A percentile compares a stretch with the other conserved stretches of the same genome.
phyloP scores from a whole-genome alignment of 345 rosid species.

The Nasturtium officinale region DNA sequence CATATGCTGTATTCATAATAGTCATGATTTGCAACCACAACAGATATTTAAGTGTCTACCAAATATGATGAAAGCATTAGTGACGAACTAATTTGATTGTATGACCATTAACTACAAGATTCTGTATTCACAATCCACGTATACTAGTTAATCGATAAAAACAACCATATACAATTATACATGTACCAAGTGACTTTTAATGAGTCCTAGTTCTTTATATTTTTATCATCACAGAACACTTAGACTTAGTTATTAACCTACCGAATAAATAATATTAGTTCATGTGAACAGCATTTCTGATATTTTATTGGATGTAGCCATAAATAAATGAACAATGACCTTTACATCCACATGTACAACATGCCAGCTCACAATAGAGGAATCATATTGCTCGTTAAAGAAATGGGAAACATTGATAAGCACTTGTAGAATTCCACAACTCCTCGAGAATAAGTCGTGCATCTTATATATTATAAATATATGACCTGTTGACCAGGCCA shows the following conservation, averaged over 20 bases:
- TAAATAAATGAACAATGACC: neutral
- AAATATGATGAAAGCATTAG: neutral
- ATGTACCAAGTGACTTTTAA: constrained; percentile 11
- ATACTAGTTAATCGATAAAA: neutral
- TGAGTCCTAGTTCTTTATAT: neutral
- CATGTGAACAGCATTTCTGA: constrained; percentile 20
- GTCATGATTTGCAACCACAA: neutral
- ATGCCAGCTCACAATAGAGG: constrained; percentile 15
- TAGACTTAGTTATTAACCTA: neutral
- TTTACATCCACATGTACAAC: constrained; percentile 16
- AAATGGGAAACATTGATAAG: constrained; percentile 28
- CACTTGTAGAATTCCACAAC: constrained; percentile 19
- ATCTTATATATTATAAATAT: constrained; percentile 14
- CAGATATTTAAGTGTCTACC: neutral
- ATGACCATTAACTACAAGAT: neutral
- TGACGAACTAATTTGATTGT: neutral
- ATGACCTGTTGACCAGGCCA: neutral
- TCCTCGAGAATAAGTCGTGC: constrained; percentile 22
- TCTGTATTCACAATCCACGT: neutral
- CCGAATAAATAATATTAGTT: constrained; percentile 5
- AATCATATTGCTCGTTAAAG: constrained; percentile 5
- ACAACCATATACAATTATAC: neutral
- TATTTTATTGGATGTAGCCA: neutral
- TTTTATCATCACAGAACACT: neutral
- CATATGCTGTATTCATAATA: neutral